A percentile compares a stretch with the other conserved stretches of the same genome.
These are phyloP conservation scores for Hypholoma sublateritium DNA, from an alignment of 768 basidiomycete genomes.

Conservation along the genomic window DNA sequence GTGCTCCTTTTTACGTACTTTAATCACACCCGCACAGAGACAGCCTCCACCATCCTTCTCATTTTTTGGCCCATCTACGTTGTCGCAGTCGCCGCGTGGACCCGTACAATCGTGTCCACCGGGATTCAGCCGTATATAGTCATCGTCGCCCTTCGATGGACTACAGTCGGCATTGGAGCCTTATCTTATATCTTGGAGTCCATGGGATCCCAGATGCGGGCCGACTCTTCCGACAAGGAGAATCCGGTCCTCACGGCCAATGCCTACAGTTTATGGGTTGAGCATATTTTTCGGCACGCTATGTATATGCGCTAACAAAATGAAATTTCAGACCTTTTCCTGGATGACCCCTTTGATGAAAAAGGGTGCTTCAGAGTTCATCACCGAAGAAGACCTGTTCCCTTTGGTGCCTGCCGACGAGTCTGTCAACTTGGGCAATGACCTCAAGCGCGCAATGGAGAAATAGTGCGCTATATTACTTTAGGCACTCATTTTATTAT, in stretches of 20 bases:
- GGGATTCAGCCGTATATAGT: conserved; percentile 30
- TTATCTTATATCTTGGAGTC: conserved; percentile 66
- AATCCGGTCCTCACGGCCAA: conserved; percentile 77
- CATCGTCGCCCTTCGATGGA: conserved; percentile 45
- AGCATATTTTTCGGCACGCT: conserved; percentile 9
- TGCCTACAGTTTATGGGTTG: conserved; percentile 74
- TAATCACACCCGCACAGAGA: conserved; percentile 70
- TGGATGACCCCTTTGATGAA: conserved; percentile 86
- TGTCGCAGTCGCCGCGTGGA: conserved; percentile 48
- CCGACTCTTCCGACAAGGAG: conserved; percentile 42
- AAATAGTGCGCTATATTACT: conserved; percentile 51
- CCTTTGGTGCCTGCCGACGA: conserved; percentile 67
- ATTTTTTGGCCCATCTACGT: conserved; percentile 82
- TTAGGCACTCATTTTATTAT: background rate
- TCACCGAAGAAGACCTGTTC: conserved; percentile 88
- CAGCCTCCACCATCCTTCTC: conserved; percentile 71
- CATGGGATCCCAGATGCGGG: conserved; percentile 59
- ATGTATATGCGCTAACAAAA: background rate
- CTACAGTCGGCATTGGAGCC: conserved; percentile 43
- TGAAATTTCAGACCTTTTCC: conserved; percentile 53
- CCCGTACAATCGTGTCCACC: conserved; percentile 50
- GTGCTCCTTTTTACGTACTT: conserved; percentile 53
- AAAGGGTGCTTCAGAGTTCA: conserved; percentile 61
- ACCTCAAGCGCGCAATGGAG: conserved; percentile 57
- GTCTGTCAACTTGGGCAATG: conserved; percentile 62